Evolutionary conservation across 2,329 filamentous ascomycete genomes (phyloP), one percentile per base, ranked within the genome.

Genomic region (Thyridium curvatum): DNA sequence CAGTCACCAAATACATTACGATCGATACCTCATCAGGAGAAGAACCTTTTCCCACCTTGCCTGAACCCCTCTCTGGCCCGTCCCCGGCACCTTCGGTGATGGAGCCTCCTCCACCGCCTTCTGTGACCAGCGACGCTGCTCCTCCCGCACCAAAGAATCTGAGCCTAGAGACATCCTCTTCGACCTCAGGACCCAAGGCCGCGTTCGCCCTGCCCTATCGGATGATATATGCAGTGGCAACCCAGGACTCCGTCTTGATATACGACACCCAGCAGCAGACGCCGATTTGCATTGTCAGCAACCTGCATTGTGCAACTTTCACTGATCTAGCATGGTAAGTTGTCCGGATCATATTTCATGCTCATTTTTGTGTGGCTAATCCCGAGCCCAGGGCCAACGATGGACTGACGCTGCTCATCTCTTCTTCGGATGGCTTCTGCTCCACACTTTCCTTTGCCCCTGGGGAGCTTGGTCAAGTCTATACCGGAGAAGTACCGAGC

Each of bases 181-280:
- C 75, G 21, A 61, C 64, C 3, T 69, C 79, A 14, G 77, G 79
- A 6, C 76, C 81, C 3, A 79, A 75, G 41, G 72, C 85, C 16
- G 84, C 84, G 1, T 97, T 98, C 61, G 77, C 82, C 3, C 68
- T 98, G 33, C 85, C 89, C 1, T 97, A 98, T 60, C 83, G 93
- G 18, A 89, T 98, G 70, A 77, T 98, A 0, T 98, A 97, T 62
- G 93, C 91, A 4, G 91, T 98, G 30, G 94, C 93, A 8, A 98
- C 93, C 0, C 91, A 97, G 57, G 93, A 98, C 62, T 86, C 93
- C 0, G 86, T 98, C 4, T 70, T 96, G 32, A 74, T 98, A 16
- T 98, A 98, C 56, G 93, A 98, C 61, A 98, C 93, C 0, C 93
- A 98, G 56, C 93, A 98, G 57, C 85, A 90, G 53, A 94, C 88